Conservation (phyloP, 805 yeast species). For the Yarrowia sp. region DNA sequence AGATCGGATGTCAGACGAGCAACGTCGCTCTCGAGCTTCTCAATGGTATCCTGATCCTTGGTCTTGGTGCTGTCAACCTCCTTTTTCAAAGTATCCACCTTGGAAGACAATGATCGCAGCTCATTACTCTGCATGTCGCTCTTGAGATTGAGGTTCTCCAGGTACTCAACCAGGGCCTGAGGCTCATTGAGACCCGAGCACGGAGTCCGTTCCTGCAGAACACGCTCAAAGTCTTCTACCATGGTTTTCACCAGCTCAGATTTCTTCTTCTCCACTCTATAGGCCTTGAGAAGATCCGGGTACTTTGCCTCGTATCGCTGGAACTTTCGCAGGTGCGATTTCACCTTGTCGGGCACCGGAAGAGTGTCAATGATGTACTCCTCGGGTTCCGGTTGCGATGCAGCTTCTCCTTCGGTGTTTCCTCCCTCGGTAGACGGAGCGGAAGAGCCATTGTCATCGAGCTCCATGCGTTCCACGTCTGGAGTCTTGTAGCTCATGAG, state of each 20-base stretch:
- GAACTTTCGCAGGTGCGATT: conserved; percentile 72
- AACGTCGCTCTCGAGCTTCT: conserved; percentile 43
- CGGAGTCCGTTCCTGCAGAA: conserved; percentile 82
- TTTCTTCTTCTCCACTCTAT: conserved; percentile 77
- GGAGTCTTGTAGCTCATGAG: conserved; percentile 44
- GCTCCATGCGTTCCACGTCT: conserved; percentile 42
- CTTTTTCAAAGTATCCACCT: conserved; percentile 37
- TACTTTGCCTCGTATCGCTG: conserved; percentile 89
- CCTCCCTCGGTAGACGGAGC: conserved; percentile 9
- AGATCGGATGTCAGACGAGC: conserved; percentile 40
- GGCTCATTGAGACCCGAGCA: conserved; percentile 75
- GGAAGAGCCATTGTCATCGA: conserved; percentile 21
- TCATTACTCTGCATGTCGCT: conserved; percentile 69
- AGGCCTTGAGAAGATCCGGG: conserved; percentile 83
- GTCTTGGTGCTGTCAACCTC: conserved; percentile 31
- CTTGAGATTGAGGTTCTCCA: conserved; percentile 67
- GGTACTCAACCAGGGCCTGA: conserved; percentile 70
- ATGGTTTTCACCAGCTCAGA: conserved; percentile 58
- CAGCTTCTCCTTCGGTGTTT: background rate
- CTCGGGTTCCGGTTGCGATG: conserved; percentile 24
- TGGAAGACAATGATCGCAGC: conserved; percentile 56
- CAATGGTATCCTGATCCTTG: conserved; percentile 41
- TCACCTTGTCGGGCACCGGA: conserved; percentile 48
- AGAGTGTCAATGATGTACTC: conserved; percentile 28
- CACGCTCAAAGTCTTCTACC: conserved; percentile 61